Evolutionary conservation across 441 rosid genomes (phyloP), one percentile per base, ranked within the genome.

Genomic region (Croton setiger): DNA sequence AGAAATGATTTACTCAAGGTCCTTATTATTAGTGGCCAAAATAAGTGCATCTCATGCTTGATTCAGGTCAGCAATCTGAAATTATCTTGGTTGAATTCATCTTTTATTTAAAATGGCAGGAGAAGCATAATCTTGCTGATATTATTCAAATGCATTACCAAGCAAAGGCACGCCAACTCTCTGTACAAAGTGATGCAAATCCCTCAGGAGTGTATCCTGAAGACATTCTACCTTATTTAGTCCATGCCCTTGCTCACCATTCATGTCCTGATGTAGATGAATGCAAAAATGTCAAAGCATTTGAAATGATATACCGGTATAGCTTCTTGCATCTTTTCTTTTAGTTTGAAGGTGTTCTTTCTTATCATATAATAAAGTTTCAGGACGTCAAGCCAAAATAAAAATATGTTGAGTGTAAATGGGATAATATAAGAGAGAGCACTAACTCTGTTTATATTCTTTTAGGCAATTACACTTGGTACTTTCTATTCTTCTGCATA

Each of bases 231-330:
- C 85, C 98, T 4, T 87, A 87, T 75, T 71, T 86, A 80, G 90
- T 96, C 75, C 98, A 96, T 74, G 78, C 80, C 67, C 89, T 96
- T 74, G 98, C 99, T 44, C 98, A 93, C 84, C 88, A 80, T 72
- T 91, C 86, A 72, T 93, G 97, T 80, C 98, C 99, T 58, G 75
- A 84, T 60, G 71, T 83, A 43, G 95, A 91, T 35, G 88, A 90
- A 68, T 87, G 95, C 92, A 90, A 87, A 88, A 95, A 96, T 75
- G 88, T 93, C 66, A 82, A 88, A 74, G 87, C 85, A 72, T 96
- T 81, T 83, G 99, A 96, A 75, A 76, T 76, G 63, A 72, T 88
- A 73, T 91, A 90, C 76, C 78, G 98, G 98, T 96, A 87, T 59
- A 61, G 56, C 55, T 18, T 58, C 45, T 36, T 67, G 23, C 57